phyloP scores from a whole-genome alignment of 805 yeast species.

The Yarrowia sp. region DNA sequence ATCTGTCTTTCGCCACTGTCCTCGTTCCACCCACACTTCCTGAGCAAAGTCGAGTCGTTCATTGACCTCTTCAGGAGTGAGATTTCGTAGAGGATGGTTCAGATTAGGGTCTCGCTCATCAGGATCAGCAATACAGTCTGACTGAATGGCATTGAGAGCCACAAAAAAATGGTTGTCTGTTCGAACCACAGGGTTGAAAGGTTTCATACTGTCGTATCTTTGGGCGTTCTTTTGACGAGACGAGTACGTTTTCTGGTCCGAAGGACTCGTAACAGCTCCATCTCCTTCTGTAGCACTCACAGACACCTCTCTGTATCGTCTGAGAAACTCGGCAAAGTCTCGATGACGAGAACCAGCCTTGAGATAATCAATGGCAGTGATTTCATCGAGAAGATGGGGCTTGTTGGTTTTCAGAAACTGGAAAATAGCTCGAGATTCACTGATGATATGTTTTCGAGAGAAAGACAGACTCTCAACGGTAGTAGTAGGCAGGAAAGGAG shows the following conservation, averaged over 20 bases:
- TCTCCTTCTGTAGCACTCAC: background rate
- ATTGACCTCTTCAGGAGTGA: background rate
- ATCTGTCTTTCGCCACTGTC: conserved; percentile 9
- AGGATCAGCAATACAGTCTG: background rate
- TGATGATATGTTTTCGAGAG: background rate
- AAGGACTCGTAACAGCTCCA: background rate
- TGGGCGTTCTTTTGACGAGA: background rate
- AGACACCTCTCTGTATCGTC: conserved; percentile 7
- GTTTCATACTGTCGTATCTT: background rate
- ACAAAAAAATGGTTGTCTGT: conserved; percentile 2
- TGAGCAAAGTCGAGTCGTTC: conserved; percentile 12
- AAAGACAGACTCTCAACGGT: conserved; percentile 4
- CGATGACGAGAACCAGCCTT: background rate
- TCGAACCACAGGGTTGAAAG: background rate
- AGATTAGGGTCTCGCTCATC: conserved; percentile 2
- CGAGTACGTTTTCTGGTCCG: background rate
- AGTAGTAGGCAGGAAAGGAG: conserved; percentile 8
- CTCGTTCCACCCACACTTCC: conserved; percentile 22
- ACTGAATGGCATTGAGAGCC: conserved; percentile 11
- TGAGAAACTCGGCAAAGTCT: background rate
- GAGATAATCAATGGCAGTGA: background rate
- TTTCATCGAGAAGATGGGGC: background rate
- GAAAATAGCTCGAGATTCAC: conserved; percentile 8
- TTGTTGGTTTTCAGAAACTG: conserved; percentile 6
- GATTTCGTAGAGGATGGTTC: background rate